A percentile compares a stretch with the other conserved stretches of the same genome.
phyloP scores from a whole-genome alignment of 1,284 basidiomycete genomes.

The Cystobasidium sp. region DNA sequence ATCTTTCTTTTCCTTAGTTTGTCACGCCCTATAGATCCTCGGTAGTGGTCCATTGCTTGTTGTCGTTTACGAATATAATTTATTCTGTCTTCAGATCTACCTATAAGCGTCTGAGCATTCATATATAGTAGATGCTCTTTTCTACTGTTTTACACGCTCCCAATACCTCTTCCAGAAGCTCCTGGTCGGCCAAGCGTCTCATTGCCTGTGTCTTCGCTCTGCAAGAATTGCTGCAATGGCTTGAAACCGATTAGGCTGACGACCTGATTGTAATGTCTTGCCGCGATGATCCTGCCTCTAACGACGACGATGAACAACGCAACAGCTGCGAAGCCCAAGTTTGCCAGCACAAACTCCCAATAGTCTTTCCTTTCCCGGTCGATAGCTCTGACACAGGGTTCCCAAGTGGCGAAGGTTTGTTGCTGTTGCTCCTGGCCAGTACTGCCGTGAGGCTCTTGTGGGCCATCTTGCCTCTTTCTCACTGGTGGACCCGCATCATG shows the following conservation, averaged over 20 bases:
- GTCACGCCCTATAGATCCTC: not conserved
- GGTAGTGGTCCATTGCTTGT: constrained; percentile 14
- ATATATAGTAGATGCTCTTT: not conserved
- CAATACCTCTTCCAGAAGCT: not conserved
- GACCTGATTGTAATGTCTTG: constrained; percentile 40
- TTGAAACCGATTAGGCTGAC: constrained; percentile 39
- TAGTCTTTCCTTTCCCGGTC: constrained; percentile 35
- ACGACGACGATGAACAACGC: constrained; percentile 36
- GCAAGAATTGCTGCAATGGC: constrained; percentile 23
- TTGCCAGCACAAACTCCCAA: constrained; percentile 39
- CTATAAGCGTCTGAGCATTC: too few relatives aligned
- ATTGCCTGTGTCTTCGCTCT: not conserved
- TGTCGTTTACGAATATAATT: constrained; percentile 17
- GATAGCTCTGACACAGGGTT: constrained; percentile 38
- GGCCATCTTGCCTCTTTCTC: not conserved
- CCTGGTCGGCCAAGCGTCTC: not conserved
- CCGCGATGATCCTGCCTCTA: constrained; percentile 35
- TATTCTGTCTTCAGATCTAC: not conserved
- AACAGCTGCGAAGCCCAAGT: constrained; percentile 32
- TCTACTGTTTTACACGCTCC: not conserved
- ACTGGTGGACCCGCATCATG: constrained; percentile 2
- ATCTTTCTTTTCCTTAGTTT: not conserved
- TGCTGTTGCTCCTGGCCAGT: not conserved
- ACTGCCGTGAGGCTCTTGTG: not conserved
- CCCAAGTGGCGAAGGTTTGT: constrained; percentile 33